Base-by-base conservation (phyloP, 768 basidiomycete species). In the Tephrocybe sp. region DNA sequence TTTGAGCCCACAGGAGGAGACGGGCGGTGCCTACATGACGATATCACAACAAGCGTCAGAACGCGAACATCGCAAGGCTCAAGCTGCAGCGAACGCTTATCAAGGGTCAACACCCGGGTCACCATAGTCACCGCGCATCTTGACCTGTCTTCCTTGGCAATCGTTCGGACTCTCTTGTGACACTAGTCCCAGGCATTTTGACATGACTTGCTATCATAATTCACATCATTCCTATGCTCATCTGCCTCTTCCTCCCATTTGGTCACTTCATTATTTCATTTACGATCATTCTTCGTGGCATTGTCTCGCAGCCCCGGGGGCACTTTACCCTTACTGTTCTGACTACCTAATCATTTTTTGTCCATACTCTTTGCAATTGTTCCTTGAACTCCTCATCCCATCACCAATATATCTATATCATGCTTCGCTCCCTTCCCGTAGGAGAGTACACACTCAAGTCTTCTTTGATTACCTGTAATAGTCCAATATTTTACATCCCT, bases 11-110 rank as follows among this genome's bases (percentile, higher is more conserved):
- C 68, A 76, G 12, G 88, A 91, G 57, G 90, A 91, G 67, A 73
- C 79, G 36, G 91, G 91, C 50, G 85, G 91, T 42, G 87, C 91
- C 13, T 92, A 93, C 62, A 83, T 92, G 59, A 93, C 91, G 13
- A 74, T 93, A 45, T 92, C 91, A 34, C 86, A 88, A 57, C 82
- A 82, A 60, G 91, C 82, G 23, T 83, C 82, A 61, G 86, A 91
- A 66, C 80, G 83, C 57, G 79, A 81, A 65, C 77, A 78, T 54
- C 68, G 73, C 29, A 64, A 69, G 39, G 59, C 60, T 11, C 61
- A 64, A 21, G 56, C 57, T 24, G 63, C 61, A 33, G 54, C 58
- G 8, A 55, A 58, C 44, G 53, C 45, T 27, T 11, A 29, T 11
- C 27, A 29, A 5, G 27, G 27, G 6, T 50, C 57, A 42, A 49